A percentile compares a stretch with the other conserved stretches of the same genome.
These are phyloP conservation scores for Boletus coccyginus DNA, from an alignment of 768 basidiomycete species.

Conservation along the genomic window DNA sequence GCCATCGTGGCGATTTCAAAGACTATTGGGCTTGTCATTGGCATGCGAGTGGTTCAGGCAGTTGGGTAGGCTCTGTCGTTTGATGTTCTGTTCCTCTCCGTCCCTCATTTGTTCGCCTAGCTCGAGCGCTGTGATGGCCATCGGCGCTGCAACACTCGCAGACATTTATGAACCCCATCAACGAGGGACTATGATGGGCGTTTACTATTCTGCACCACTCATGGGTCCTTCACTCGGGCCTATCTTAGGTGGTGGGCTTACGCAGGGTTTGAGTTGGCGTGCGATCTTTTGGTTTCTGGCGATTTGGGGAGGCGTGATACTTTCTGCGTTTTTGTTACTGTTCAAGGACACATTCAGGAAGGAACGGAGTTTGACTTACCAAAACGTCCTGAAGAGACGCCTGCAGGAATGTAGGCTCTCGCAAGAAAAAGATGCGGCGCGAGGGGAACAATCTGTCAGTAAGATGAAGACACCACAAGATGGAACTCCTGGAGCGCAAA, in stretches of 20 bases:
- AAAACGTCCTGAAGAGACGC: conserved; percentile 53
- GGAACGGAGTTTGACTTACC: conserved; percentile 81
- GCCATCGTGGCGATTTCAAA: conserved; percentile 56
- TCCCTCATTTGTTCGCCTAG: conserved; percentile 28
- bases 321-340: conserved; percentile 58
- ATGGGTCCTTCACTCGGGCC: conserved; percentile 70
- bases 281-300: conserved; percentile 83
- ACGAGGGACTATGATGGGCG: conserved; percentile 76
- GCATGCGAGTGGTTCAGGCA: conserved; percentile 65
- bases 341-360: conserved; percentile 84
- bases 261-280: conserved; percentile 72
- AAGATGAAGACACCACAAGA: conserved; percentile 6
- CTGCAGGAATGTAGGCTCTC: conserved; percentile 21
- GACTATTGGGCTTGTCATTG: conserved; percentile 58
- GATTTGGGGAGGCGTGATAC: conserved; percentile 55
- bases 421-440: conserved; percentile 13
- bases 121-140: conserved; percentile 64
- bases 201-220: conserved; percentile 78
- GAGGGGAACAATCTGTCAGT: conserved; percentile 5
- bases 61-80: conserved; percentile 44
- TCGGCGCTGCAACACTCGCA: conserved; percentile 71
- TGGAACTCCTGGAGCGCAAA: neutral
- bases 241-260: conserved; percentile 67
- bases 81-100: neutral
- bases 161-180: conserved; percentile 76